These are phyloP conservation scores for Neurospora crassa DNA, from an alignment of 2,329 filamentous ascomycete genomes.

Conservation along the genomic window DNA sequence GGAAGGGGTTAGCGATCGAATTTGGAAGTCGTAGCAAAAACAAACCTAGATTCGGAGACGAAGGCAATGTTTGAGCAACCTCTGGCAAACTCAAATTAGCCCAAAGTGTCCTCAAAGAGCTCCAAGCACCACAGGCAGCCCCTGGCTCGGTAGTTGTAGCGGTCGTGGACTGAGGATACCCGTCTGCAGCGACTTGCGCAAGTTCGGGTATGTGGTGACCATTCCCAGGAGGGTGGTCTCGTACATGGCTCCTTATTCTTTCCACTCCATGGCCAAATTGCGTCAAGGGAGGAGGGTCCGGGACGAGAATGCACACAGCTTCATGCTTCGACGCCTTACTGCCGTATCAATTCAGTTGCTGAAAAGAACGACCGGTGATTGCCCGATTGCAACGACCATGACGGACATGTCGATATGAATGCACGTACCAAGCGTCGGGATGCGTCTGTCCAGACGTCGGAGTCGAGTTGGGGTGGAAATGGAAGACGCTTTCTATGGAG, in stretches of 20 bases:
- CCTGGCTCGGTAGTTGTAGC: not conserved
- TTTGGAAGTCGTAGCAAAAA: slow-evolving; percentile 17
- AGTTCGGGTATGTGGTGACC: slow-evolving; percentile 10
- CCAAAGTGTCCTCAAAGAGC: slow-evolving; percentile 6
- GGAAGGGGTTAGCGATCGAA: slow-evolving; percentile 26
- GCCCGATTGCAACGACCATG: not conserved
- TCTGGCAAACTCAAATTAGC: slow-evolving; percentile 8
- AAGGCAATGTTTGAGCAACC: slow-evolving; percentile 13
- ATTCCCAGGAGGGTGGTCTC: slow-evolving; percentile 14
- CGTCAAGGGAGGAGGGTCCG: not conserved
- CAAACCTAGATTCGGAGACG: slow-evolving; percentile 10
- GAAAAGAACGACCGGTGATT: not conserved
- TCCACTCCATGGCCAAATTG: not conserved
- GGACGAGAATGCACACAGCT: not conserved
- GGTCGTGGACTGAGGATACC: slow-evolving; percentile 2
- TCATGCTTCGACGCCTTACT: not conserved
- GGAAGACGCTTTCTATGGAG: not conserved
- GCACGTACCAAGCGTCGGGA: not conserved
- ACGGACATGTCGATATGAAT: not conserved
- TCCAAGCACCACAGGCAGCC: not conserved
- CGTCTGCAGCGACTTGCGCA: slow-evolving; percentile 8
- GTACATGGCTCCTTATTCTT: not conserved
- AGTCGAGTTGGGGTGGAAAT: not conserved
- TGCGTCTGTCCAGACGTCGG: not conserved
- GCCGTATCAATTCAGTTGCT: not conserved